Evolutionary conservation across 2,329 filamentous ascomycete species (phyloP).

Genomic region (Stagonosporopsis cucurbitacearum): DNA sequence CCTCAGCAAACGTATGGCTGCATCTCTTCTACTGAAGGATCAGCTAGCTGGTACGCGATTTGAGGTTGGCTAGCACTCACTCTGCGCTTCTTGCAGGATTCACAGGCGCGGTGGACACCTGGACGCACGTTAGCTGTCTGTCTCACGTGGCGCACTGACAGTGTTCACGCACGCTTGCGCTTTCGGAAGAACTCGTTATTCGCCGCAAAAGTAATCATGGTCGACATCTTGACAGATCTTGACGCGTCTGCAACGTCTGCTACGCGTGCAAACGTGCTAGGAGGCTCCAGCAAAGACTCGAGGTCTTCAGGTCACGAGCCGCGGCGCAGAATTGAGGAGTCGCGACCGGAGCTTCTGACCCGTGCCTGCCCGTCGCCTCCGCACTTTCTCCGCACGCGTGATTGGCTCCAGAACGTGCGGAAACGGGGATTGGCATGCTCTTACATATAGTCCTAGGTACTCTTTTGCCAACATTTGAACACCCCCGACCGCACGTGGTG

Average conservation of each 20-base stretch:
- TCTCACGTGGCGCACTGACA: slow-evolving; percentile 24
- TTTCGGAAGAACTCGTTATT: slow-evolving; percentile 55
- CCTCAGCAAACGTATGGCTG: slow-evolving; percentile 51
- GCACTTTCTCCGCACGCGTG: slow-evolving; percentile 18
- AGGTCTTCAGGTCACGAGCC: slow-evolving; percentile 31
- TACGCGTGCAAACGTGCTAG: slow-evolving; percentile 16
- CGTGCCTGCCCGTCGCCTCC: slow-evolving; percentile 13
- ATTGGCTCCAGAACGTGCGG: slow-evolving; percentile 12
- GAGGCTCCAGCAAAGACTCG: slow-evolving; percentile 23
- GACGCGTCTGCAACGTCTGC: slow-evolving; percentile 14
- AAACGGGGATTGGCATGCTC: slow-evolving; percentile 18
- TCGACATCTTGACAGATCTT: slow-evolving; percentile 42
- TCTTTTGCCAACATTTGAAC: background rate
- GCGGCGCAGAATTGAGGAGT: slow-evolving; percentile 26
- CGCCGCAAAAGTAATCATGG: slow-evolving; percentile 54
- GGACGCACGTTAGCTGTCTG: slow-evolving; percentile 33
- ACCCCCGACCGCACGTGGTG: slow-evolving; percentile 7
- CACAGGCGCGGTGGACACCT: slow-evolving; percentile 53
- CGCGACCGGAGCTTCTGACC: slow-evolving; percentile 9
- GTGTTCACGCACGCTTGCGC: slow-evolving; percentile 46
- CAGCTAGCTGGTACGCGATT: slow-evolving; percentile 4
- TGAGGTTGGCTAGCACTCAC: slow-evolving; percentile 31
- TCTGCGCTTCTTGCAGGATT: slow-evolving; percentile 54
- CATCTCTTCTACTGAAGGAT: slow-evolving; percentile 47
- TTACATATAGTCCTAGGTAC: too few relatives aligned